Percentiles rank a stretch among this genome's conserved stretches.
Conservation (phyloP, 345 rosid species). For the Citrus australasica region DNA sequence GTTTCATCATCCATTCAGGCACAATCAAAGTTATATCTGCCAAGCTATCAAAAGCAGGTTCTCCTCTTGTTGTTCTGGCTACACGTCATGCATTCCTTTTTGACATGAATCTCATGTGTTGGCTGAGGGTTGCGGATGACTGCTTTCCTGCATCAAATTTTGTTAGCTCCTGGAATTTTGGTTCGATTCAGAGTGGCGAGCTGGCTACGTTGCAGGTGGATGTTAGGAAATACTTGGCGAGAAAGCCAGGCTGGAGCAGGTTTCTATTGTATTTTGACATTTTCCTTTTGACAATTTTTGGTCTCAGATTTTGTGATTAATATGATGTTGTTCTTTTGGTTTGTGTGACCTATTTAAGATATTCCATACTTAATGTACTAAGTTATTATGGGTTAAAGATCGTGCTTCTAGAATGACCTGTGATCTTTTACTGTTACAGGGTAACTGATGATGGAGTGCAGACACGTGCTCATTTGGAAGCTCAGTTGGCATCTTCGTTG, state of each 20-base stretch:
- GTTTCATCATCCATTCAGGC: constrained; percentile 38
- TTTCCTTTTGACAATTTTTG: not conserved
- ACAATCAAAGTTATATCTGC: constrained; percentile 87
- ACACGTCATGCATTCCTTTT: constrained; percentile 94
- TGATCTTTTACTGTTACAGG: constrained; percentile 34
- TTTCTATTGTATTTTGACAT: constrained; percentile 18
- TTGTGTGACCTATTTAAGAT: not conserved
- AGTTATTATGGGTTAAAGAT: not conserved
- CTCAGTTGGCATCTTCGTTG: constrained; percentile 88
- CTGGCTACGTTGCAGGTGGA: constrained; percentile 92
- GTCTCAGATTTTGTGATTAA: not conserved
- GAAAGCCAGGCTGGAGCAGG: constrained; percentile 99
- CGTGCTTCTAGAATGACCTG: constrained; percentile 8
- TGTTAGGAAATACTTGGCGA: constrained; percentile 88
- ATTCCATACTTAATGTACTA: not conserved
- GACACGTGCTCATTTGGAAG: constrained; percentile 94
- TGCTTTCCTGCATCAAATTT: constrained; percentile 99
- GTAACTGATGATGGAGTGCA: constrained; percentile 96
- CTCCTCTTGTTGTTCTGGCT: constrained; percentile 92
- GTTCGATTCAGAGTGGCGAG: constrained; percentile 84
- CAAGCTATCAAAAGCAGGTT: constrained; percentile 88
- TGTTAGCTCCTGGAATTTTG: constrained; percentile 89
- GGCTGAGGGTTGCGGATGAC: constrained; percentile 98
- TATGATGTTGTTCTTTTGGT: not conserved
- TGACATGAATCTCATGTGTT: constrained; percentile 84